Percentiles rank a stretch among this genome's conserved stretches.
phyloP scores from a whole-genome alignment of 2,329 filamentous ascomycete genomes.

The Fusarium temperatum region DNA sequence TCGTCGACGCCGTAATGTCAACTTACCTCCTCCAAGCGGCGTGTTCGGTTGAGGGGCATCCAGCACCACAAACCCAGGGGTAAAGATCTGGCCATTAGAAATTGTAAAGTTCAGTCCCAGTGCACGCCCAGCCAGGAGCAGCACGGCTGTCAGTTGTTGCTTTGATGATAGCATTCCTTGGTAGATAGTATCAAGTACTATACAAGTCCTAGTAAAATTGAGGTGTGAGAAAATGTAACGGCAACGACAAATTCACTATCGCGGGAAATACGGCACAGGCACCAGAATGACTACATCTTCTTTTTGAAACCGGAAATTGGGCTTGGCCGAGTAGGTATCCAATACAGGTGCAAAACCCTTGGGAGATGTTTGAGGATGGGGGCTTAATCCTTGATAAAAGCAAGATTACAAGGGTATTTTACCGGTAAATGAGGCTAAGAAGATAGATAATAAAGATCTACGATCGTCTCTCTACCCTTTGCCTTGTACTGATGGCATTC shows the following conservation, averaged over 20 bases:
- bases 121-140: constrained; percentile 38
- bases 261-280: background rate
- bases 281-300: constrained; percentile 8
- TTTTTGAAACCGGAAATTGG: constrained; percentile 29
- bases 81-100: constrained; percentile 73
- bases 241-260: background rate
- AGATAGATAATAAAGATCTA: background rate
- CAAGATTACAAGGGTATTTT: constrained; percentile 33
- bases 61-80: constrained; percentile 72
- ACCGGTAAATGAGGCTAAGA: constrained; percentile 5
- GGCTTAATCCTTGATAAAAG: constrained; percentile 21
- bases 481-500: background rate
- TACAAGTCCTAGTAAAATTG: background rate
- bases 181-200: background rate
- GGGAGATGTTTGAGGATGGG: constrained; percentile 16
- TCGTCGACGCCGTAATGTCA: background rate
- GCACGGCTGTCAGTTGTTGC: constrained; percentile 3
- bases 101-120: constrained; percentile 62
- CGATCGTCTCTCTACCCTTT: background rate
- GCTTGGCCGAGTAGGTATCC: background rate
- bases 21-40: constrained; percentile 69
- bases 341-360: constrained; percentile 12
- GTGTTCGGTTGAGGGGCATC: constrained; percentile 73
- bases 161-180: constrained; percentile 16
- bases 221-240: background rate